phyloP scores from a whole-genome alignment of 2,329 filamentous ascomycete genomes.

The Colletotrichum chrysophilum region DNA sequence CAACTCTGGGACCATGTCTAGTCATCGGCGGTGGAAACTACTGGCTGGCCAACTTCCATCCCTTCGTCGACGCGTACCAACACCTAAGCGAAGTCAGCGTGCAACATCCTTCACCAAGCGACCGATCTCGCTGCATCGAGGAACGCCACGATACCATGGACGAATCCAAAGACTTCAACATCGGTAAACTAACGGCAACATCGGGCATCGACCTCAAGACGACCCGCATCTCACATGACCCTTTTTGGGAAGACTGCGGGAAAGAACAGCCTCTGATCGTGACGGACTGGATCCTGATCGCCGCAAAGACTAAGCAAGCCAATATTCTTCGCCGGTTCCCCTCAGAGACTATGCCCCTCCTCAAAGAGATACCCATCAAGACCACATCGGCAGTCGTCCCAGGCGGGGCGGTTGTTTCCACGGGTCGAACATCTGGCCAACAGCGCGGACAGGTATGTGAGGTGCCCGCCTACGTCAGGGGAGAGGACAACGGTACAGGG shows the following conservation, averaged over 20 bases:
- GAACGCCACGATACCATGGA: constrained; percentile 42
- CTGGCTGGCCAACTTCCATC: constrained; percentile 51
- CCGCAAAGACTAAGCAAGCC: constrained; percentile 36
- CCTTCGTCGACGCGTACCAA: constrained; percentile 42
- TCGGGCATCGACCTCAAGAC: constrained; percentile 48
- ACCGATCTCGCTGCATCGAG: constrained; percentile 38
- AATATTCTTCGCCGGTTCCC: constrained; percentile 49
- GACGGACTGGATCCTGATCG: constrained; percentile 49
- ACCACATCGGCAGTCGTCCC: constrained; percentile 35
- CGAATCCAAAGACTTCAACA: constrained; percentile 28
- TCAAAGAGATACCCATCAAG: constrained; percentile 36
- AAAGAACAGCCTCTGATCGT: constrained; percentile 45
- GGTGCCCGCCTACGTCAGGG: constrained; percentile 46
- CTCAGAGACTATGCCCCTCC: constrained; percentile 32
- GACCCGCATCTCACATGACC: constrained; percentile 47
- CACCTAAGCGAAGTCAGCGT: constrained; percentile 31
- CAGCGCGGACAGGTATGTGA: constrained; percentile 48
- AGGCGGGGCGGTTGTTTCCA: constrained; percentile 41
- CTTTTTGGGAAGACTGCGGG: constrained; percentile 48
- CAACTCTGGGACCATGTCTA: constrained; percentile 47
- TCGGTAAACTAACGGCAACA: constrained; percentile 43
- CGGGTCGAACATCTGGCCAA: constrained; percentile 48
- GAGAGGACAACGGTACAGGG: constrained; percentile 42
- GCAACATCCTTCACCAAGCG: constrained; percentile 47
- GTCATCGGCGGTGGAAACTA: constrained; percentile 40